Conservation (phyloP, 176 grass and related monocot species). For the Aegilops bicornis region DNA sequence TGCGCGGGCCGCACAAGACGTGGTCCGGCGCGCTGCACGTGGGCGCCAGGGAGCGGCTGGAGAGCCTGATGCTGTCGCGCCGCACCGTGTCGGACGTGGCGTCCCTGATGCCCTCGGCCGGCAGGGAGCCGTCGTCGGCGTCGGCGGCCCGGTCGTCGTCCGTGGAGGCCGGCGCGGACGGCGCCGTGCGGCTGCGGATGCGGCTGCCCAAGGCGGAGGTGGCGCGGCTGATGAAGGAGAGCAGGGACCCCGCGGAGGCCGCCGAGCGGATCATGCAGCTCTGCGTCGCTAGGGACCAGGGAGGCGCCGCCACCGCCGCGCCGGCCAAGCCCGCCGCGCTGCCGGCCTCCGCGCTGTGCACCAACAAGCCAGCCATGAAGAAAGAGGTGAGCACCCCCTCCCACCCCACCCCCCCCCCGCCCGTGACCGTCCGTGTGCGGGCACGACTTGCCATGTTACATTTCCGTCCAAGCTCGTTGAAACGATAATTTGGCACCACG, state of each 20-base stretch:
- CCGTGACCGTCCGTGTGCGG: background rate
- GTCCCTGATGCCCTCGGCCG: constrained; percentile 9
- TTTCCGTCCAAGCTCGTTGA: background rate
- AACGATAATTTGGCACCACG: constrained; percentile 20
- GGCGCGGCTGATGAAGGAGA: constrained; percentile 87
- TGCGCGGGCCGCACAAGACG: constrained; percentile 50
- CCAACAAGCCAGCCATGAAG: constrained; percentile 13
- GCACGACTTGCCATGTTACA: constrained; percentile 1
- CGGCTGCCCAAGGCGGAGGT: constrained; percentile 82
- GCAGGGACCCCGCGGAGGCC: constrained; percentile 69
- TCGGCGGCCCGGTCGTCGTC: constrained; percentile 26
- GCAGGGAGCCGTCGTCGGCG: background rate
- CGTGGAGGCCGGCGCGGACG: constrained; percentile 53
- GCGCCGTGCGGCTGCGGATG: constrained; percentile 72
- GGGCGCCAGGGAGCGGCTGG: constrained; percentile 75
- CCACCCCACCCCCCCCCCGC: background rate
- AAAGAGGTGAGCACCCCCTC: constrained; percentile 64
- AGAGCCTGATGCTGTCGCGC: constrained; percentile 91
- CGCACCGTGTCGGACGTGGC: constrained; percentile 77
- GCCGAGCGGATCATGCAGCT: constrained; percentile 92
- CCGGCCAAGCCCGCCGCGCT: background rate
- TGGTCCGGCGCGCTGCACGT: constrained; percentile 86
- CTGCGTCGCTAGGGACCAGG: constrained; percentile 63
- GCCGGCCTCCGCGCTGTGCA: constrained; percentile 3
- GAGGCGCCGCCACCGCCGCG: background rate